Base-by-base conservation (phyloP, 176 grass and related monocot genomes). In the Triticum aestivum region DNA sequence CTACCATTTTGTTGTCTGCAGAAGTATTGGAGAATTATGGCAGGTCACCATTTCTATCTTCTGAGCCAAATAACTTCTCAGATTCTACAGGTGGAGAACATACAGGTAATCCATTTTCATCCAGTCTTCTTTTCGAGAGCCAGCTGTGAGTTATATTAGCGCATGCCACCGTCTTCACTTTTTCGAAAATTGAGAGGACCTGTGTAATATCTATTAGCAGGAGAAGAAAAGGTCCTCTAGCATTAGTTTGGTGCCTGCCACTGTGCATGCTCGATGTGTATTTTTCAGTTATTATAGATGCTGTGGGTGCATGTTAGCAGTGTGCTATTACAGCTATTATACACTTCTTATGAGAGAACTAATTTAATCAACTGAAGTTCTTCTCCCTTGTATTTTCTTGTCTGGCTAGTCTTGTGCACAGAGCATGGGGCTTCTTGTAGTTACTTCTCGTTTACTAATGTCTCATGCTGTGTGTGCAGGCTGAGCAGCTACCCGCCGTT, bases 21-120 rank as follows among this genome's bases (percentile, higher is more conserved):
- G 92, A 99, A 65, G 94, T 97, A 79, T 81, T 97, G 13, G 95
- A 97, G 42, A 91, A 90, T 84, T 97, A 97, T 91, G 87, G 76
- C 41, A 91, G 85, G 68, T 87, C 94, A 62, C 89, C 92, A 44
- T 93, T 97, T 79, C 92, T 97, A 56, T 39, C 79, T 56, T 82
- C 88, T 75, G 97, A 94, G 27, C 80, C 79, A 89, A 97, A 94
- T 88, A 94, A 95, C 84, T 99, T 97, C 62, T 94, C 90, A 8
- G 90, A 94, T 90, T 96, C 94, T 37, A 84, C 84, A 66, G 92
- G 80, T 52, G 92, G 92, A 59, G 94, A 96, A 51, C 81, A 80
- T 58, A 87, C 87, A 89, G 87, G 87, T 89, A 24, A 87, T 61
- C 5, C 8, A 69, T 72, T 32, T 29, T 70, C 13, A 29, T 79